Evolutionary conservation across 495 filamentous ascomycete genomes (phyloP), one percentile per base, ranked within the genome.

Genomic region (Cercophora samala): DNA sequence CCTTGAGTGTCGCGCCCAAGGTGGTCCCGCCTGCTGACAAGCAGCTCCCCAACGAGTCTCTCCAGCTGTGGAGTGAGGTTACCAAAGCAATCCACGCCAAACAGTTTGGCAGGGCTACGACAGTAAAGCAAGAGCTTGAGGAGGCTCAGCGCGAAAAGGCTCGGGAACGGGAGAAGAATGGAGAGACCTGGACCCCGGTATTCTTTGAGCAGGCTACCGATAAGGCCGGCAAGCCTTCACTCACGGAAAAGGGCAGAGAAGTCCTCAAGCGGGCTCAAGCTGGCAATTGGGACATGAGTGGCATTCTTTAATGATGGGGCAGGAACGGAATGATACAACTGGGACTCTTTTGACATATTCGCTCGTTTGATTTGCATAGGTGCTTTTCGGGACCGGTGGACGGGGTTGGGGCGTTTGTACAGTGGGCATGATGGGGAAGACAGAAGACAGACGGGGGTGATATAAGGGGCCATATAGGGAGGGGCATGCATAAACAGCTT

Each of bases 11-110:
- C 18, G 85, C 87, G 4, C 81, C 88, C 37, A 99, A 99, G 77
- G 79, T 84, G 24, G 74, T 95, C 4, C 95, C 95, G 0, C 92
- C 95, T 0, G 72, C 79, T 3, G 87, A 91, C 64, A 67, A 85
- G 26, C 93, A 97, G 76, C 86, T 97, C 5, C 85, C 91, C 23
- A 94, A 98, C 72, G 95, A 99, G 79, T 96, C 92, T 1, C 87
- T 93, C 62, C 88, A 86, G 67, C 92, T 96, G 72, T 99, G 95
- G 95, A 82, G 85, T 42, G 84, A 84, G 24, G 93, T 99, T 52
- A 97, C 95, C 9, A 81, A 89, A 37, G 91, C 93, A n/a, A 98
- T 99, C 67, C 71, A 87, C 13, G 80, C 87, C 67, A 97, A 92
- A 76, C 92, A 93, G 70, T 99, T 86, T 77, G 84, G 84, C 54